Evolutionary conservation across 176 grass and related monocot genomes (phyloP), one percentile per base, ranked within the genome.

Genomic region (Sorghum bicolor): DNA sequence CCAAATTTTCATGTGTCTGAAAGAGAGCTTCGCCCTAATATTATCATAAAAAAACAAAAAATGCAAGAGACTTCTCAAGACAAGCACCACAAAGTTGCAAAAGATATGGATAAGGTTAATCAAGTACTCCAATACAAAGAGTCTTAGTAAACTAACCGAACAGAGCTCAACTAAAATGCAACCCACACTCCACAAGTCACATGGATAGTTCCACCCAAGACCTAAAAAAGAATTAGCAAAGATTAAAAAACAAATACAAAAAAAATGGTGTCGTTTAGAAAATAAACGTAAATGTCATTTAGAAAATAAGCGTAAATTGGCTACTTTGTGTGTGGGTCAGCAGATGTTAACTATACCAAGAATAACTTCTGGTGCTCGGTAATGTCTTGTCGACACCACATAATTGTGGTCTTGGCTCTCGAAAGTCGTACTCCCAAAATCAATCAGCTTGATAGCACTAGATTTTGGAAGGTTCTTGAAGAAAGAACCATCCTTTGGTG

Each of bases 101-200:
- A 14, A 9, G 20, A 61, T 80, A 87, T 74, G 60, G 25, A 50
- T 64, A 74, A 85, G 34, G 69, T 50, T 39, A 72, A 60, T 52
- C 10, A 62, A 78, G 48, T 69, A 69, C 11, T 68, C 47, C 14
- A 16, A 20, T 68, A 61, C 29, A 71, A 61, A 74, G 17, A 67
- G 48, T 39, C 22, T 73, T 53, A 29, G 75, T 48, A 58, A 87
- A 89, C 92, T 94, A 80, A 98, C 96, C 79, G 93, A 95, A 72
- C 96, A 98, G 31, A 98, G 96, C 79, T 98, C 93, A 43, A 98
- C 89, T 62, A 98, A 87, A 86, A 98, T 98, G 86, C 96, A 97
- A 45, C 96, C 96, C 7, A 98, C 87, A 28, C 96, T 98, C 96
- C 96, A 98, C 78, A 95, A 79, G 91, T 98, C 93, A 58, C 96